Conservation (phyloP, 2,329 filamentous ascomycete species). For the Cytospora chrysosperma region DNA sequence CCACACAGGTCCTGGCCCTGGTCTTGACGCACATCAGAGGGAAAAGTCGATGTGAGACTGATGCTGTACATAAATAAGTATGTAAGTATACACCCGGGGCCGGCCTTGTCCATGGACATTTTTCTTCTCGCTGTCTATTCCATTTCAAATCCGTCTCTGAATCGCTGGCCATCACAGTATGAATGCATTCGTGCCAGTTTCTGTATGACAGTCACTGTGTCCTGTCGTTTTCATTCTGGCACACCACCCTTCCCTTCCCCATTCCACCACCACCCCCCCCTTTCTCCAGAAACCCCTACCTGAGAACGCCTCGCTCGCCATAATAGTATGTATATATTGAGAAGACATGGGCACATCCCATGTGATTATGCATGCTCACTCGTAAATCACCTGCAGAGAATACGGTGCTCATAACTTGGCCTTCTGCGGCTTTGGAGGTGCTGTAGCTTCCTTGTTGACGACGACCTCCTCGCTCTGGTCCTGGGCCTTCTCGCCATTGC, state of each 20-base stretch:
- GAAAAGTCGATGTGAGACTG: neutral
- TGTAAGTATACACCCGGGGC: neutral
- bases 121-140: neutral
- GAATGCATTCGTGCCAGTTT: neutral
- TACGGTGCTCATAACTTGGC: conserved; percentile 27
- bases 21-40: neutral
- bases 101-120: neutral
- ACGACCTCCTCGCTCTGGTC: conserved; percentile 67
- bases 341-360: neutral
- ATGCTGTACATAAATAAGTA: neutral
- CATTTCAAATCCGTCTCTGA: neutral
- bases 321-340: conserved; percentile 1
- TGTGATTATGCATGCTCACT: neutral
- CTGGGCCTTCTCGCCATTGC: conserved; percentile 62
- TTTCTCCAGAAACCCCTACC: neutral
- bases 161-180: too few relatives aligned
- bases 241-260: too few relatives aligned
- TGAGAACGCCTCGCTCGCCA: conserved; percentile 15
- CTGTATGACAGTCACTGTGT: neutral
- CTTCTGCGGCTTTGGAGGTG: conserved; percentile 40
- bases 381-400: neutral
- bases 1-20: neutral
- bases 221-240: neutral
- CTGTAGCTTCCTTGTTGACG: conserved; percentile 84
- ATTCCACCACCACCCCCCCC: neutral